Evolutionary conservation across 208 protist species (phyloP).

Genomic region (Leishmania major): DNA sequence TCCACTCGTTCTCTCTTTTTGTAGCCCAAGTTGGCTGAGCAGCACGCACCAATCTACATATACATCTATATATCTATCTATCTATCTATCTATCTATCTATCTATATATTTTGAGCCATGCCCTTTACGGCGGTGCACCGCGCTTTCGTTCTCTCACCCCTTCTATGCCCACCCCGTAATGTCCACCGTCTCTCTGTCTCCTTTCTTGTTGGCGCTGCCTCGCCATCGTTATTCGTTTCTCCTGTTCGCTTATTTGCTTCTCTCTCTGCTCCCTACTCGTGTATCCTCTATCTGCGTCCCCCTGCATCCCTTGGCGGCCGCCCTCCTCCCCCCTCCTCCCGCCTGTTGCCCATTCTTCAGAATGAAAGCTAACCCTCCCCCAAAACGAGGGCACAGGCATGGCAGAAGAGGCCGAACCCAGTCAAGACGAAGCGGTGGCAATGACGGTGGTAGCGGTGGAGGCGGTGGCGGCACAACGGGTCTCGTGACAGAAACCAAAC

Average conservation of each 20-base stretch:
- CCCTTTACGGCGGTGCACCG: background rate
- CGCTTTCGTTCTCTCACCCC: background rate
- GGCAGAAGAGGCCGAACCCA: background rate
- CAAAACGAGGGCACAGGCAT: background rate
- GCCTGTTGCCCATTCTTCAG: background rate
- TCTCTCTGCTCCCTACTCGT: background rate
- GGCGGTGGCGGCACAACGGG: background rate
- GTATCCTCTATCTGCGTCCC: background rate
- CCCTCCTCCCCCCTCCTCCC: background rate
- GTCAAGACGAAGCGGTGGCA: background rate
- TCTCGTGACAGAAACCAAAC: background rate
- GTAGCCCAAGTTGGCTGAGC: background rate
- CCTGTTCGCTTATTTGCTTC: background rate
- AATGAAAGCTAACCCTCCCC: background rate
- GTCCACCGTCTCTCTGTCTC: background rate
- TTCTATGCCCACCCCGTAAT: background rate
- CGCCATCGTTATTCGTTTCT: background rate
- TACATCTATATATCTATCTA: background rate
- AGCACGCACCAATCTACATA: background rate
- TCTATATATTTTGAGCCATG: background rate
- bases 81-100: background rate
- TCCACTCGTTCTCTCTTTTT: background rate
- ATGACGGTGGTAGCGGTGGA: background rate
- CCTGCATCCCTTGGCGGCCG: background rate
- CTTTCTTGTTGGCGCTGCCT: background rate